Evolutionary conservation across 352 stramenopile species (phyloP).

Genomic region (Pythium coloratum): DNA sequence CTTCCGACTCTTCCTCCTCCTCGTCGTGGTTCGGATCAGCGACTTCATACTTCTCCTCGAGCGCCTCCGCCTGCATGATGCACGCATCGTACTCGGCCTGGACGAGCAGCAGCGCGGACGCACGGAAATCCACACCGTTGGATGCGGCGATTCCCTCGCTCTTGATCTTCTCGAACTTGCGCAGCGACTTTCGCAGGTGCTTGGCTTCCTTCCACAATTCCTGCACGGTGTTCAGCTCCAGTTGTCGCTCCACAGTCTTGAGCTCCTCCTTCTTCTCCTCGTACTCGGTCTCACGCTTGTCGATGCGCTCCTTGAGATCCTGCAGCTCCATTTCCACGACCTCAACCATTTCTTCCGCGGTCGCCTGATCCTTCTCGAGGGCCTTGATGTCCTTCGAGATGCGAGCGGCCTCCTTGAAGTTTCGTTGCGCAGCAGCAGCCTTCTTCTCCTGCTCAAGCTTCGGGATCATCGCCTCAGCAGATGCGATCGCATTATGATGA

Average conservation of each 20-base stretch:
- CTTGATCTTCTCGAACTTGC: conserved; percentile 74
- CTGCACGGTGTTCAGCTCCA: conserved; percentile 67
- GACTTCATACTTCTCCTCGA: conserved; percentile 78
- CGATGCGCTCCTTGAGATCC: conserved; percentile 73
- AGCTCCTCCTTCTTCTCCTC: conserved; percentile 79
- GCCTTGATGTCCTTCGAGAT: conserved; percentile 89
- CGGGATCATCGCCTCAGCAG: conserved; percentile 76
- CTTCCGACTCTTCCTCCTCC: conserved; percentile 44
- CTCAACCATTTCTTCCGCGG: conserved; percentile 80
- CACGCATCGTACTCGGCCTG: conserved; percentile 79
- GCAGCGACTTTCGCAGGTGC: conserved; percentile 52
- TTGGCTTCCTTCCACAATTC: conserved; percentile 79
- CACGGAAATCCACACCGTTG: conserved; percentile 64
- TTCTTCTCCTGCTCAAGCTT: conserved; percentile 84
- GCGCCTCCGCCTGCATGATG: conserved; percentile 49
- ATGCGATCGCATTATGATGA: conserved; percentile 80
- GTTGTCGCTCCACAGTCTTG: conserved; percentile 69
- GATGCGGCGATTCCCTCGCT: conserved; percentile 53
- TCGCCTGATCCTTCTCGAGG: conserved; percentile 79
- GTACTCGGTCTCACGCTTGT: conserved; percentile 63
- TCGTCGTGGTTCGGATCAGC: conserved; percentile 53
- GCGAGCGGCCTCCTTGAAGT: conserved; percentile 84
- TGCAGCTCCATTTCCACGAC: conserved; percentile 83
- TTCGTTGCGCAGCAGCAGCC: conserved; percentile 65
- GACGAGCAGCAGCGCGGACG: conserved; percentile 66